These are phyloP conservation scores for Phialophora expanda DNA, from an alignment of 2,329 filamentous ascomycete genomes.

Conservation along the genomic window DNA sequence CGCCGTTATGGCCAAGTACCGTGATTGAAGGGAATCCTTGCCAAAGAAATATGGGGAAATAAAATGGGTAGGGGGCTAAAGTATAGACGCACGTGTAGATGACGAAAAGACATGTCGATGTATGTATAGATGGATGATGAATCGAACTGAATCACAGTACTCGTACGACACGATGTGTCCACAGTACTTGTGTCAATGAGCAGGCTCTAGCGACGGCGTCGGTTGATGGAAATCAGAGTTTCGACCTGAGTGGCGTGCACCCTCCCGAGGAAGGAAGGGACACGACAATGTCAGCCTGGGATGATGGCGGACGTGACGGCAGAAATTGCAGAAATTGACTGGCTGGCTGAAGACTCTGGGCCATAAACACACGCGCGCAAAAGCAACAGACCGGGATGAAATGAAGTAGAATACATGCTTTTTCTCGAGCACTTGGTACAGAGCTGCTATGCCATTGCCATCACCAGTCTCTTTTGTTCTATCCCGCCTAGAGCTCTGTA, in stretches of 20 bases:
- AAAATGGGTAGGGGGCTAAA: background rate
- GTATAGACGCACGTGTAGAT: background rate
- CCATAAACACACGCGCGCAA: too few relatives aligned
- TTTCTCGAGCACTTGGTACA: too few relatives aligned
- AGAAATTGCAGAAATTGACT: background rate
- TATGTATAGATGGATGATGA: too few relatives aligned
- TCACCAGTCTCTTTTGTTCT: background rate
- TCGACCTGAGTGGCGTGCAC: slow-evolving; percentile 1
- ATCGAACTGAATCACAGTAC: too few relatives aligned
- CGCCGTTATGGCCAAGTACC: slow-evolving; percentile 18
- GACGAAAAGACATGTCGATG: too few relatives aligned
- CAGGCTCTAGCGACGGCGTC: background rate
- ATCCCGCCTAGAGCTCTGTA: background rate
- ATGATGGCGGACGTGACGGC: background rate
- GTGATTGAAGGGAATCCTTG: background rate
- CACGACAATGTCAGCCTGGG: background rate
- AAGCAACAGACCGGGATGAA: background rate
- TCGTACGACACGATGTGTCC: background rate
- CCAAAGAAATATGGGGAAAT: background rate
- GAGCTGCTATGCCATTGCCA: background rate
- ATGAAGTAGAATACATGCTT: too few relatives aligned
- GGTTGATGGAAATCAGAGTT: background rate
- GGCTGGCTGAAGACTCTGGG: too few relatives aligned
- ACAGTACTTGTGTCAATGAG: too few relatives aligned
- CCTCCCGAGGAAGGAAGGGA: background rate